phyloP scores from a whole-genome alignment of 176 grass and related monocot genomes.

The Cenchrus fungigraminus region DNA sequence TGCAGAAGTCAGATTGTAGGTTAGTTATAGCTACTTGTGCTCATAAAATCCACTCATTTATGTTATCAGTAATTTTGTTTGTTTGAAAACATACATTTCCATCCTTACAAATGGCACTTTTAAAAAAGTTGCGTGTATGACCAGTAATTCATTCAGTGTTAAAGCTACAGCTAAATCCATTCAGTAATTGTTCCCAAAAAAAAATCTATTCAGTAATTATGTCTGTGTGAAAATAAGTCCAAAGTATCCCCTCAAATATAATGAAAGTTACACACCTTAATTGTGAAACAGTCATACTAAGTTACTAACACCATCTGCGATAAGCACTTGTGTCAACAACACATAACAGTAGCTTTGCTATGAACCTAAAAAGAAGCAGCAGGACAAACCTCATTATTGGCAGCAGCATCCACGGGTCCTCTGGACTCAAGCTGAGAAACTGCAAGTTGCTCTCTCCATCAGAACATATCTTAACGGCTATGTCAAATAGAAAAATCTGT shows the following conservation, averaged over 20 bases:
- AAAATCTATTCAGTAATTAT: background rate
- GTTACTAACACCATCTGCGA: background rate
- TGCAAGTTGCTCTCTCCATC: slow-evolving; percentile 40
- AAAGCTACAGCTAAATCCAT: background rate
- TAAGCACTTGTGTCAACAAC: background rate
- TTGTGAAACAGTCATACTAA: background rate
- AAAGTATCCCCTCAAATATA: background rate
- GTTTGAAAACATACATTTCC: background rate
- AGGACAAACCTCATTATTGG: slow-evolving; percentile 29
- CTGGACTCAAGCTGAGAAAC: slow-evolving; percentile 23
- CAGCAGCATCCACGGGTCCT: slow-evolving; percentile 15
- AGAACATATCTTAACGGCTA: slow-evolving; percentile 35
- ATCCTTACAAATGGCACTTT: background rate
- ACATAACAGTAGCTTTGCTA: background rate
- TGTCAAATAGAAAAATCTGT: slow-evolving; percentile 1
- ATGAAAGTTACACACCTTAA: background rate
- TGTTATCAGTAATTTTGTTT: background rate
- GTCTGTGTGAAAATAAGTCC: background rate
- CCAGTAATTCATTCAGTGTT: background rate
- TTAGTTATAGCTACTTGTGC: background rate
- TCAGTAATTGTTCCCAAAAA: background rate
- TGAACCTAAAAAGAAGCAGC: background rate
- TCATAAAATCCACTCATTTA: background rate
- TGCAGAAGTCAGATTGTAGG: background rate
- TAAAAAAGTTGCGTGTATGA: background rate